A percentile compares a stretch with the other conserved stretches of the same genome.
These are phyloP conservation scores for Mycena floridula DNA, from an alignment of 768 basidiomycete genomes.

Conservation along the genomic window DNA sequence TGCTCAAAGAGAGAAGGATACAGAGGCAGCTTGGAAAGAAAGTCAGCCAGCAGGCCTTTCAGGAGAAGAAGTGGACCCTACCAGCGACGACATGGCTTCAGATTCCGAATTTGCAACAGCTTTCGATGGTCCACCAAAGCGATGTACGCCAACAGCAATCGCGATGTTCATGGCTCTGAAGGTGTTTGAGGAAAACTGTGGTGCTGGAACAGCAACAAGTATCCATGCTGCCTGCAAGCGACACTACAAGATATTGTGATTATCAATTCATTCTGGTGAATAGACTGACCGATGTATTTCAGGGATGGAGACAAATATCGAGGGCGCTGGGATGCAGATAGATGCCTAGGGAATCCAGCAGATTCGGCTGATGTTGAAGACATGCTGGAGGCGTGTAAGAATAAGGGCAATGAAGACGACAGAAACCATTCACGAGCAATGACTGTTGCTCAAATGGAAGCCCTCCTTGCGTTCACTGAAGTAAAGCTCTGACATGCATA, in stretches of 20 bases:
- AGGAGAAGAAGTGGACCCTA: no score
- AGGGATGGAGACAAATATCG: neutral
- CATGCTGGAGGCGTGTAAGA: neutral
- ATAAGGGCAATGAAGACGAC: neutral
- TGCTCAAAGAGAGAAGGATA: neutral
- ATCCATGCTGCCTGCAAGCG: neutral
- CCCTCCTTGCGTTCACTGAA: neutral
- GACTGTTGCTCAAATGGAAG: neutral
- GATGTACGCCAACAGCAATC: neutral
- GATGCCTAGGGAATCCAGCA: neutral
- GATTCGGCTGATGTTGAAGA: neutral
- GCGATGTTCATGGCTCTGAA: neutral
- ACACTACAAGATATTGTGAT: neutral
- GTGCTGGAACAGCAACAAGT: neutral
- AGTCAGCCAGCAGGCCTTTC: neutral
- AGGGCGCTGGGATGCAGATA: neutral
- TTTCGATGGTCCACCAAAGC: neutral
- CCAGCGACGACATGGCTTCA: neutral
- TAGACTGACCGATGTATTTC: neutral
- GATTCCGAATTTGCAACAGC: neutral
- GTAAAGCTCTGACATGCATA: neutral
- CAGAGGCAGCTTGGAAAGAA: neutral
- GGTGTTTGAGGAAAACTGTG: neutral
- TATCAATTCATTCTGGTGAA: no score
- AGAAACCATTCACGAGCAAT: neutral